Percentiles rank a stretch among this genome's conserved stretches.
Conservation (phyloP, 768 basidiomycete genomes). For the Leccinum fibrillosum region DNA sequence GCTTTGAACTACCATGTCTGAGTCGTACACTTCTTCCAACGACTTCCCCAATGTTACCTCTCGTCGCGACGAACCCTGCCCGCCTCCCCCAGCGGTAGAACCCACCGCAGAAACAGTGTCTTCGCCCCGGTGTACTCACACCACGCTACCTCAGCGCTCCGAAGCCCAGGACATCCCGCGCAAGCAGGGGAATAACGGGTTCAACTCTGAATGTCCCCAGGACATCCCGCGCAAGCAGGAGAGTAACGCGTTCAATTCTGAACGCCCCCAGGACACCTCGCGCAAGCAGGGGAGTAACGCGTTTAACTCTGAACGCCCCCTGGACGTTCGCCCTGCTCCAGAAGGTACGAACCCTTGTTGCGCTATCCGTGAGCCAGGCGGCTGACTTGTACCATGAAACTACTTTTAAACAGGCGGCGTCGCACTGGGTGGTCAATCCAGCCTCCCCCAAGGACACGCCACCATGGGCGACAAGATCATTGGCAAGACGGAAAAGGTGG, state of each 20-base stretch:
- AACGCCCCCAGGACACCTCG: constrained; percentile 21
- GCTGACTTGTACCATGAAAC: neutral
- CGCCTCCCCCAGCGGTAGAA: constrained; percentile 41
- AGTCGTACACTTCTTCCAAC: constrained; percentile 22
- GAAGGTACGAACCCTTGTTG: constrained; percentile 21
- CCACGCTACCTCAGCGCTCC: neutral
- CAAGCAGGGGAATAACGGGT: constrained; percentile 22
- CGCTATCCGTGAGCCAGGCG: neutral
- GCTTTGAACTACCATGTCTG: neutral
- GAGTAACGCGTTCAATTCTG: constrained; percentile 27
- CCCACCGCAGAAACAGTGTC: neutral
- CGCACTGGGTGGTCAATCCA: constrained; percentile 21
- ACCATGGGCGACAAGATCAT: constrained; percentile 49
- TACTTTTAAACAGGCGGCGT: constrained; percentile 19
- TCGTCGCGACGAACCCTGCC: constrained; percentile 45
- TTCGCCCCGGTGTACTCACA: neutral
- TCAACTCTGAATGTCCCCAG: constrained; percentile 31
- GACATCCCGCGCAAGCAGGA: neutral
- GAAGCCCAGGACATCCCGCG: neutral
- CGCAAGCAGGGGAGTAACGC: constrained; percentile 19
- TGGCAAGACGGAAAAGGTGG: constrained; percentile 60
- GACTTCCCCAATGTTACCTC: constrained; percentile 21
- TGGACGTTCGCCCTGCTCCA: constrained; percentile 35
- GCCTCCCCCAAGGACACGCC: constrained; percentile 36
- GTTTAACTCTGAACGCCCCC: constrained; percentile 33